These are phyloP conservation scores for Cyclotella atomus DNA, from an alignment of 108 stramenopile species.

Conservation along the genomic window DNA sequence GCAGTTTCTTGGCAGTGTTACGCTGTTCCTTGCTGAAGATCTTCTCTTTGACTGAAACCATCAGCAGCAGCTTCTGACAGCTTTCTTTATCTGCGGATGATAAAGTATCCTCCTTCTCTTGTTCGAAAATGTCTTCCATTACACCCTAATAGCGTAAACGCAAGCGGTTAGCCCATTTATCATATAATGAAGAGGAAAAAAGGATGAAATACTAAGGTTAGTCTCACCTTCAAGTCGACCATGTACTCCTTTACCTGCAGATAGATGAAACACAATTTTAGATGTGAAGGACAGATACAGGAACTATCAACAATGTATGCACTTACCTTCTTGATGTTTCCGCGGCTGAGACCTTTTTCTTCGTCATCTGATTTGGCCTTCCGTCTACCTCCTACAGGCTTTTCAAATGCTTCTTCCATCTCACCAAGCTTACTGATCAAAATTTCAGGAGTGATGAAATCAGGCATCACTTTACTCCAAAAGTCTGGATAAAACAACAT, in stretches of 20 bases:
- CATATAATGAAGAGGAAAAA: no score
- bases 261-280: neutral
- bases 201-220: no score
- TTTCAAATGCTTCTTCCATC: conserved; percentile 40
- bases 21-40: conserved; percentile 83
- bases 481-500: no score
- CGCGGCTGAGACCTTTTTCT: conserved; percentile 48
- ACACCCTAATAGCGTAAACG: conserved; percentile 60
- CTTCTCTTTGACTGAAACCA: conserved; percentile 78
- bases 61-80: conserved; percentile 80
- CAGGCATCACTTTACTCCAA: conserved; percentile 97
- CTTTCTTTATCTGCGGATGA: conserved; percentile 65
- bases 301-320: no score
- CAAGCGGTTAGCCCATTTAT: neutral
- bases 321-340: conserved; percentile 65
- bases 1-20: conserved; percentile 56
- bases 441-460: conserved; percentile 88
- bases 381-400: conserved; percentile 34
- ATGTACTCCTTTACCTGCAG: conserved; percentile 71
- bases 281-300: no score
- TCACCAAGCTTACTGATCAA: conserved; percentile 41
- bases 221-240: conserved; percentile 45
- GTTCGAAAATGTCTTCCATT: conserved; percentile 87
- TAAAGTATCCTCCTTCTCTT: conserved; percentile 76
- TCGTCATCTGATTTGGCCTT: conserved; percentile 25